phyloP scores from a whole-genome alignment of 1,284 basidiomycete genomes.

The Stygiomarasmius scandens region DNA sequence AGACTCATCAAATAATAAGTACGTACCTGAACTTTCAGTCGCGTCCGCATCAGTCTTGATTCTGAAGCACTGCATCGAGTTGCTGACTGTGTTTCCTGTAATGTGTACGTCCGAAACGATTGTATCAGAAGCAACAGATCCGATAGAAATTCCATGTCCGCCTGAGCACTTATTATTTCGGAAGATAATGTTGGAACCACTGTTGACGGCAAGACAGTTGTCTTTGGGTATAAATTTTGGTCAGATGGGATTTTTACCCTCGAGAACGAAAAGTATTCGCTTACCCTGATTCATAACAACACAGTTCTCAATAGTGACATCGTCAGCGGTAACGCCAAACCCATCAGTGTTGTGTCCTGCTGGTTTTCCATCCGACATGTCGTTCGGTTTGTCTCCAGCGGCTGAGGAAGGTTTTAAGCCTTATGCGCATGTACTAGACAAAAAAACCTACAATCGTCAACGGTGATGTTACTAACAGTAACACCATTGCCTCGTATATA shows the following conservation, averaged over 20 bases:
- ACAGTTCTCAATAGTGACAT: conserved; percentile 4
- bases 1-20: not conserved
- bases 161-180: conserved; percentile 53
- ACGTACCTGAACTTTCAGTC: conserved; percentile 31
- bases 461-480: conserved; percentile 7
- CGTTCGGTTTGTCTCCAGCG: conserved; percentile 8
- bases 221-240: conserved; percentile 40
- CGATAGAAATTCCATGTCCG: conserved; percentile 66
- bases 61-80: conserved; percentile 47
- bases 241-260: not conserved
- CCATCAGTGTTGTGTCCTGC: conserved; percentile 13
- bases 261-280: not conserved
- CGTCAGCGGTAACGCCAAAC: conserved; percentile 9
- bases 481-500: conserved; percentile 3
- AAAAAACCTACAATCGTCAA: conserved; percentile 5
- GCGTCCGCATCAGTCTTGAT: conserved; percentile 48
- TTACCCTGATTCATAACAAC: conserved; percentile 1
- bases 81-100: conserved; percentile 48
- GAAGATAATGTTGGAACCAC: conserved; percentile 57
- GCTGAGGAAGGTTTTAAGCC: not conserved
- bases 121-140: conserved; percentile 50
- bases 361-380: conserved; percentile 3
- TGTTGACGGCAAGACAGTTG: conserved; percentile 66
- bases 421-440: not conserved
- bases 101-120: conserved; percentile 53